These are phyloP conservation scores for Fusarium sp. DNA, from an alignment of 2,329 filamentous ascomycete species.

Conservation along the genomic window DNA sequence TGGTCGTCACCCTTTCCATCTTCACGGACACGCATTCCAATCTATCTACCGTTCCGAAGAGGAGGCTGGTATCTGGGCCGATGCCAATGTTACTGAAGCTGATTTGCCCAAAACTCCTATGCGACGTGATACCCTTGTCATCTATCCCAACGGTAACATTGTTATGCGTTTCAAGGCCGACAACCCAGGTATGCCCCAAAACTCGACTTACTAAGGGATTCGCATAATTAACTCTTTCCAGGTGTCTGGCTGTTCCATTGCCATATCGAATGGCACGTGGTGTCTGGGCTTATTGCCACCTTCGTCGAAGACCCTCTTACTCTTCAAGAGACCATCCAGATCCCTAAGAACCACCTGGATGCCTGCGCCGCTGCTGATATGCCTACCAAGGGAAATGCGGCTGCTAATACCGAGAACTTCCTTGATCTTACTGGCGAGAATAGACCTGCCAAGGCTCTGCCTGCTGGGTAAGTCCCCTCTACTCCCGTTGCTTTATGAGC, in stretches of 20 bases:
- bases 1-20: constrained; percentile 78
- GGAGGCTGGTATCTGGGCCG: constrained; percentile 64
- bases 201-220: too few species aligned
- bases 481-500: not conserved
- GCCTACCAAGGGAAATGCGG: constrained; percentile 74
- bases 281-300: constrained; percentile 70
- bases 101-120: constrained; percentile 67
- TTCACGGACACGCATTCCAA: constrained; percentile 83
- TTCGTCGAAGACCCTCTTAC: constrained; percentile 71
- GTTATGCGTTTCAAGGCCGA: constrained; percentile 74
- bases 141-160: constrained; percentile 73
- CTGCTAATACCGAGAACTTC: constrained; percentile 72
- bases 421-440: constrained; percentile 73
- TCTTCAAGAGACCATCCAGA: constrained; percentile 67
- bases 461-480: constrained; percentile 60
- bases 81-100: constrained; percentile 49
- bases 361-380: constrained; percentile 64
- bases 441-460: constrained; percentile 63
- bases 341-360: constrained; percentile 68
- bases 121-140: constrained; percentile 73
- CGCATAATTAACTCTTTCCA: constrained; percentile 13
- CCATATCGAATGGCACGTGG: constrained; percentile 82
- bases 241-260: constrained; percentile 81
- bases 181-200: constrained; percentile 63
- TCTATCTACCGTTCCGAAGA: constrained; percentile 68